These are phyloP conservation scores for Smithsoniella earleae DNA, from an alignment of 163 green algal genomes.

Conservation along the genomic window DNA sequence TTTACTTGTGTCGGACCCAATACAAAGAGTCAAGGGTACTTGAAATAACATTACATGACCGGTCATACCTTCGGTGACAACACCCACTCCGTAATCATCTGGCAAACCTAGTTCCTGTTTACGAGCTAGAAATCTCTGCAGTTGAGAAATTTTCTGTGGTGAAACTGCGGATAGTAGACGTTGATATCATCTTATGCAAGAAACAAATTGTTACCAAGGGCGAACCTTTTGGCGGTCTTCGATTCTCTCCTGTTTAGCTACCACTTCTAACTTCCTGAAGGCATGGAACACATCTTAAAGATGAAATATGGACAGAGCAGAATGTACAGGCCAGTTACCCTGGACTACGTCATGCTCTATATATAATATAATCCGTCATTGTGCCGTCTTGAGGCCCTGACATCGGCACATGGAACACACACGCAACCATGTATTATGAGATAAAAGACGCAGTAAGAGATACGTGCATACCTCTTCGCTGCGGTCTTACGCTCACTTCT, in stretches of 20 bases:
- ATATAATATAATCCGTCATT: background rate
- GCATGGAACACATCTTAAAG: background rate
- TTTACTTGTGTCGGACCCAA: background rate
- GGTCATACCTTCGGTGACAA: background rate
- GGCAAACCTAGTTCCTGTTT: constrained; percentile 11
- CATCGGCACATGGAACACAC: background rate
- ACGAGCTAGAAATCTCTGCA: constrained; percentile 22
- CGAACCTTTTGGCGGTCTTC: background rate
- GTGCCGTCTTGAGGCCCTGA: background rate
- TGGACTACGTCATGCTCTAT: background rate
- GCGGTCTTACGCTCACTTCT: constrained; percentile 10
- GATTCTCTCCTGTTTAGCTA: constrained; percentile 16
- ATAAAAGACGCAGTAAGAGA: background rate
- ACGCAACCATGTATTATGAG: background rate
- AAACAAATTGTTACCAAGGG: background rate
- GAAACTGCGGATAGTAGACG: background rate
- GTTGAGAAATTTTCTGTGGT: background rate
- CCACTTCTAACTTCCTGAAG: constrained; percentile 11
- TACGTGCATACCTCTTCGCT: background rate
- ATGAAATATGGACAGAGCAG: background rate
- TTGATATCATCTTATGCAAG: background rate
- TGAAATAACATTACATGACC: background rate
- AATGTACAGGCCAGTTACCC: background rate
- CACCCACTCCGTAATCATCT: constrained; percentile 24
- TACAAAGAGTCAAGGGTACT: background rate